These are phyloP conservation scores for Fraxinus velutina DNA, from an alignment of 305 asterid species.

Conservation along the genomic window DNA sequence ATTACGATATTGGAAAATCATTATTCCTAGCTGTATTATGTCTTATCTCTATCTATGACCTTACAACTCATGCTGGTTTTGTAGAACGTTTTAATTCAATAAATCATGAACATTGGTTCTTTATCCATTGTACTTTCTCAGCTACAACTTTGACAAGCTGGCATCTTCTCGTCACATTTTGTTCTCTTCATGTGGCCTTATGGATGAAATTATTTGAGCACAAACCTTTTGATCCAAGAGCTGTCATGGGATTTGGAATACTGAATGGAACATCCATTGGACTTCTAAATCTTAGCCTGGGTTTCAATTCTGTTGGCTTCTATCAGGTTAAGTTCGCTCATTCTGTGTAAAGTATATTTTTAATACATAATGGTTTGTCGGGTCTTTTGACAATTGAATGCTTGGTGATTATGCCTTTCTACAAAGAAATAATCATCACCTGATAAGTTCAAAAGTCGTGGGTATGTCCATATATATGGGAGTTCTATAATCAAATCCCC, in stretches of 20 bases:
- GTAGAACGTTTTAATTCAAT: constrained; percentile 11
- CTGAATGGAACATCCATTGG: constrained; percentile 83
- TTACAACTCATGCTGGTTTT: not conserved
- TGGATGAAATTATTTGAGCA: constrained; percentile 74
- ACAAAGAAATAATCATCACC: constrained; percentile 10
- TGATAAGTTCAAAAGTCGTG: not conserved
- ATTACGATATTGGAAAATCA: not conserved
- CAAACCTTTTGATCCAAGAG: constrained; percentile 78
- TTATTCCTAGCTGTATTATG: not conserved
- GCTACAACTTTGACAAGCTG: constrained; percentile 86
- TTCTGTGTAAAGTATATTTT: not conserved
- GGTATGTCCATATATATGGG: not conserved
- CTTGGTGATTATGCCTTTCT: constrained; percentile 10
- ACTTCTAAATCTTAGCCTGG: constrained; percentile 72
- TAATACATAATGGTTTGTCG: not conserved
- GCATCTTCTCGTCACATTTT: constrained; percentile 85
- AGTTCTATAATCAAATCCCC: constrained; percentile 1
- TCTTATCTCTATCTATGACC: not conserved
- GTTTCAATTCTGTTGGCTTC: constrained; percentile 83
- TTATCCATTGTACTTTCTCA: constrained; percentile 38
- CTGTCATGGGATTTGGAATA: constrained; percentile 77
- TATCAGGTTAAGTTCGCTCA: constrained; percentile 54
- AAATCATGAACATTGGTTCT: constrained; percentile 23
- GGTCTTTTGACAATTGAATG: constrained; percentile 11
- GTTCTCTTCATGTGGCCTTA: constrained; percentile 72